Percentiles rank a stretch among this genome's conserved stretches.
phyloP scores from a whole-genome alignment of 441 rosid genomes.

The Geranium incanum region DNA sequence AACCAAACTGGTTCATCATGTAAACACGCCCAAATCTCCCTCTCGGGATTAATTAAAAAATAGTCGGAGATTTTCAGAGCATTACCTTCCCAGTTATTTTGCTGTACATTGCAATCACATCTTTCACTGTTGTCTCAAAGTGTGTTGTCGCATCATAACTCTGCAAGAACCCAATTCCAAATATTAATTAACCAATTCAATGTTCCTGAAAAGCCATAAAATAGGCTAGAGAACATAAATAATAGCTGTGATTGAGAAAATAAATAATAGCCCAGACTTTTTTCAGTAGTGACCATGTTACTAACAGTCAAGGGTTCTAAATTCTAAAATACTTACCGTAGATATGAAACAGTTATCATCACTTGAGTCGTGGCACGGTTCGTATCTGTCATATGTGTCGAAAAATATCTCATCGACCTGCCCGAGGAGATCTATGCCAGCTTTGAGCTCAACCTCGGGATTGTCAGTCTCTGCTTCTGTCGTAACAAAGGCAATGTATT shows the following conservation, averaged over 20 bases:
- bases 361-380: conserved; percentile 36
- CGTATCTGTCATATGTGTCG: conserved; percentile 52
- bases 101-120: conserved; percentile 54
- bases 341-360: conserved; percentile 58
- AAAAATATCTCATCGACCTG: conserved; percentile 52
- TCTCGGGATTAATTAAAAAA: too few relatives aligned
- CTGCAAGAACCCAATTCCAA: conserved; percentile 29
- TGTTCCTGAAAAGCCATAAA: background rate
- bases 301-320: too few relatives aligned
- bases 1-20: too few relatives aligned
- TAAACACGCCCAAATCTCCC: too few relatives aligned
- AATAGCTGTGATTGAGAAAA: background rate
- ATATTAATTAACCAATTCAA: background rate
- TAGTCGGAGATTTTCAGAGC: too few relatives aligned
- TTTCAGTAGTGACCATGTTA: too few relatives aligned
- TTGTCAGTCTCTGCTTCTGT: conserved; percentile 61
- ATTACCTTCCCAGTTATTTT: conserved; percentile 65
- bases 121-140: conserved; percentile 51
- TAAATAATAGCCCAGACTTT: background rate
- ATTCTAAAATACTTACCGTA: conserved; percentile 30
- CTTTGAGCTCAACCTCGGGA: conserved; percentile 54
- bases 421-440: conserved; percentile 59
- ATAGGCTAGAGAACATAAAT: background rate
- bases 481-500: conserved; percentile 61
- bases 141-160: conserved; percentile 64